Evolutionary conservation across 192 early-diverging fungal genomes (phyloP), one percentile per base, ranked within the genome.

Genomic region (Phlyctochytrium bullatum): DNA sequence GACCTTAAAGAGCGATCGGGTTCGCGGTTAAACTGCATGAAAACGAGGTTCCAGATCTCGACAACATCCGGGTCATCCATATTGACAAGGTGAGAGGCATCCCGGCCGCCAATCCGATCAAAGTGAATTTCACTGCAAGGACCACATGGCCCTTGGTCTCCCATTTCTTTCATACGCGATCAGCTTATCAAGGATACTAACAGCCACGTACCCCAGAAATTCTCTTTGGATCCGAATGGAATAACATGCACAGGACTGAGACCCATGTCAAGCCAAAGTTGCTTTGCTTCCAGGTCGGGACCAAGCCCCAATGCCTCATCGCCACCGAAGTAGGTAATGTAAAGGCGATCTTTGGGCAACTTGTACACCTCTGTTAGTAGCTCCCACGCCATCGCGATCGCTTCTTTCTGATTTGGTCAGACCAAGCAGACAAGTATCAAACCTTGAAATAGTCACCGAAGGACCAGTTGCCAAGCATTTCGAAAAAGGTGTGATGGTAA

Each of bases 401-500:
- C 96, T 70, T 95, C 95, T 80, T 88, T 83, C 84, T 87, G 78
- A 56, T 36, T 40, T 31, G 20, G 3, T 52, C 47, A 2, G 52
- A 31, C 62, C 2, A 25, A 34, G 3, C 4, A n/a, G 34, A 3
- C 52, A 20, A 54, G 25, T 2, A 3, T 56, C 34, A 33, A 63
- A 85, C 88, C 88, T 98, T 98, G 79, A 98, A 98, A 80, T 98
- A 97, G 72, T 98, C 92, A 65, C 96, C 94, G 77, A 98, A 98
- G n/a, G 94, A 97, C 96, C 96, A 98, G 88, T 98, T 98, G 65
- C 96, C 96, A 76, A 98, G 83, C 96, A 98, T 98, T 78, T 98
- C 96, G 82, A 98, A 98, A 85, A 97, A 98, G 40, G 96, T 98
- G 78, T 98, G 96, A 82, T 98, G 96, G 77, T 98, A 98, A 3